phyloP scores from a whole-genome alignment of 1,139 yeast genomes.

The Zygosaccharomyces pseudobailii region DNA sequence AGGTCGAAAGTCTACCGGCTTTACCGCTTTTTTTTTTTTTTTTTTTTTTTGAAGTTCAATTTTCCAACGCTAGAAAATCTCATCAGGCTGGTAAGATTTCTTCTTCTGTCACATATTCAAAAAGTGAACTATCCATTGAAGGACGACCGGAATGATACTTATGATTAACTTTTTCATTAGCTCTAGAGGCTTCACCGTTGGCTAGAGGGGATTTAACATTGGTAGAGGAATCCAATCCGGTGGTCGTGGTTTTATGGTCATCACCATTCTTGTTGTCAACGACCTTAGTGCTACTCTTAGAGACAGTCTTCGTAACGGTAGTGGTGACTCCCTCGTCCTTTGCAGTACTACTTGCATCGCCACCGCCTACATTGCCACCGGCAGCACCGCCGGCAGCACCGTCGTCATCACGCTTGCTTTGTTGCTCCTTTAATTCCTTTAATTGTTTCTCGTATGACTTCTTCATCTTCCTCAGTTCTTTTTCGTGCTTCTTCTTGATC shows the following conservation, averaged over 20 bases:
- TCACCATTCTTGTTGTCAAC: neutral
- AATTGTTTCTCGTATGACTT: conserved; percentile 17
- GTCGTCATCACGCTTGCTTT: conserved; percentile 5
- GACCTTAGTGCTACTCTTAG: neutral
- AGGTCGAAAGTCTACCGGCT: neutral
- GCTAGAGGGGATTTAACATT: neutral
- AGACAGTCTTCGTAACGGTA: neutral
- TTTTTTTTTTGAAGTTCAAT: no score
- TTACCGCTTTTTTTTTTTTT: neutral
- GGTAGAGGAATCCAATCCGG: neutral
- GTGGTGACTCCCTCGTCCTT: neutral
- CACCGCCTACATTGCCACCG: neutral
- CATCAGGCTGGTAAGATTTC: conserved; percentile 18
- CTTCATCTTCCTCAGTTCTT: conserved; percentile 20
- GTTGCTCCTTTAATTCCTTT: conserved; percentile 10
- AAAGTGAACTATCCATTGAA: conserved; percentile 20
- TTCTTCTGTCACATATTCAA: conserved; percentile 28
- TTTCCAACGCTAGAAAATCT: neutral
- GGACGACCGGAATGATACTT: neutral
- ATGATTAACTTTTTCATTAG: neutral
- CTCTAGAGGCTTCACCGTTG: neutral
- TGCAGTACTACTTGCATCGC: neutral
- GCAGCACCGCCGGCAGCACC: neutral
- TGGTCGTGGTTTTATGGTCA: neutral
- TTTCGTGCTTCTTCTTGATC: conserved; percentile 21